Percentiles rank a stretch among this genome's conserved stretches.
Conservation (phyloP, 2,329 filamentous ascomycete genomes). For the Alternaria dauci region DNA sequence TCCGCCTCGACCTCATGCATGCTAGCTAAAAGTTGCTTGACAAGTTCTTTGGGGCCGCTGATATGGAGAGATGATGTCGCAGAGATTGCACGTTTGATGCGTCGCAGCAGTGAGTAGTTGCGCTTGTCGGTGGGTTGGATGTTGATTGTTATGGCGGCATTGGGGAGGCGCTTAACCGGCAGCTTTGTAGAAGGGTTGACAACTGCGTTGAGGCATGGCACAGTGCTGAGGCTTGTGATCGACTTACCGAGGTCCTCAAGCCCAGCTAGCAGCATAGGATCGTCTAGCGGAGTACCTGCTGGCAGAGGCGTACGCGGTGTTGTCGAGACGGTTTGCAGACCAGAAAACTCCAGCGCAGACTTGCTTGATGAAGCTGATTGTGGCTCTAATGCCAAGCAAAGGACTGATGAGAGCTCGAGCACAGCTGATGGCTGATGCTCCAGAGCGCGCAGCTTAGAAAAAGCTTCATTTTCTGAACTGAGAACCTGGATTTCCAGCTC, state of each 20-base stretch:
- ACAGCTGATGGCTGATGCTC: not conserved
- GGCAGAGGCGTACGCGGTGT: not conserved
- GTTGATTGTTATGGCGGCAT: conserved; percentile 20
- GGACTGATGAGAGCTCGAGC: not conserved
- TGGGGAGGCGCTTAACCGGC: not conserved
- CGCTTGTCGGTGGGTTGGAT: conserved; percentile 11
- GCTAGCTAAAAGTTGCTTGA: conserved; percentile 8
- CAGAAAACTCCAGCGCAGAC: not conserved
- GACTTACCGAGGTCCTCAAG: not conserved
- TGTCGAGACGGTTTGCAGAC: not conserved
- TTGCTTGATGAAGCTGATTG: not conserved
- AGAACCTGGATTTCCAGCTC: not conserved
- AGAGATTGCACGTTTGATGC: conserved; percentile 15
- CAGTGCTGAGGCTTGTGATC: not conserved
- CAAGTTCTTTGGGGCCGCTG: conserved; percentile 14
- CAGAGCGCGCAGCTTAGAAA: not conserved
- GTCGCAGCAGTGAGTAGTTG: conserved; percentile 17
- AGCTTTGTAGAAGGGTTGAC: not conserved
- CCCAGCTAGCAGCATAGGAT: not conserved
- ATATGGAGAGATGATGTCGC: conserved; percentile 17
- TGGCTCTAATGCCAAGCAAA: not conserved
- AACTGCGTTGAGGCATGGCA: not conserved
- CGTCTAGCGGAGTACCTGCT: not conserved
- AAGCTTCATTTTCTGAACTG: not conserved
- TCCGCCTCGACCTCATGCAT: conserved; percentile 13